A percentile compares a stretch with the other conserved stretches of the same genome.
phyloP scores from a whole-genome alignment of 331 rosid genomes.

The Saraca asoca region DNA sequence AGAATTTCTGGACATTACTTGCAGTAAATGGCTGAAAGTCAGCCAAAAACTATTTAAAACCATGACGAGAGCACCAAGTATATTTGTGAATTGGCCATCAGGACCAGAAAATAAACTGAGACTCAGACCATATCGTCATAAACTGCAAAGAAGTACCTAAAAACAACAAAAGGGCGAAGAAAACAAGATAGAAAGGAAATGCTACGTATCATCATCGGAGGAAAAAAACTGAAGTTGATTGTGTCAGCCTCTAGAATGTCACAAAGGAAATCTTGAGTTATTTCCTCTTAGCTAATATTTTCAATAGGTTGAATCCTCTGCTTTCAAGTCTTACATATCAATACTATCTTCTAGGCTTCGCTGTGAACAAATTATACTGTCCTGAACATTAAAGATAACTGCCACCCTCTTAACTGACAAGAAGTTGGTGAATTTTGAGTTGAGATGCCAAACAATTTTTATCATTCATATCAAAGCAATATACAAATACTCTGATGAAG shows the following conservation, averaged over 20 bases:
- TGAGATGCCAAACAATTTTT: slow-evolving; percentile 2
- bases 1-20: too few species aligned
- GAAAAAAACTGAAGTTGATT: not conserved
- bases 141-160: not conserved
- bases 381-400: slow-evolving; percentile 1
- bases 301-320: slow-evolving; percentile 9
- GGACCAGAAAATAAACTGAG: too few species aligned
- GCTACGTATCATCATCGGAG: not conserved
- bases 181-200: not conserved
- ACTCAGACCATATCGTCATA: not conserved
- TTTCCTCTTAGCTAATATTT: not conserved
- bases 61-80: too few species aligned
- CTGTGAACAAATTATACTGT: not conserved
- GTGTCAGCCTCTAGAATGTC: not conserved
- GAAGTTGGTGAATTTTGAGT: not conserved
- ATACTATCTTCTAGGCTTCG: not conserved
- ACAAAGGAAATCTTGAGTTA: not conserved
- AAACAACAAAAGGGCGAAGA: not conserved
- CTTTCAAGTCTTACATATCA: slow-evolving; percentile 1
- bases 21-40: too few species aligned
- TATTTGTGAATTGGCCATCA: too few species aligned
- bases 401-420: slow-evolving; percentile 8
- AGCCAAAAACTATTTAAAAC: too few species aligned
- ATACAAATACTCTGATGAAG: not conserved
- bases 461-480: not conserved